Percentiles rank a stretch among this genome's conserved stretches.
Conservation (phyloP, 2,329 filamentous ascomycete genomes). For the Cryphonectria radicalis region DNA sequence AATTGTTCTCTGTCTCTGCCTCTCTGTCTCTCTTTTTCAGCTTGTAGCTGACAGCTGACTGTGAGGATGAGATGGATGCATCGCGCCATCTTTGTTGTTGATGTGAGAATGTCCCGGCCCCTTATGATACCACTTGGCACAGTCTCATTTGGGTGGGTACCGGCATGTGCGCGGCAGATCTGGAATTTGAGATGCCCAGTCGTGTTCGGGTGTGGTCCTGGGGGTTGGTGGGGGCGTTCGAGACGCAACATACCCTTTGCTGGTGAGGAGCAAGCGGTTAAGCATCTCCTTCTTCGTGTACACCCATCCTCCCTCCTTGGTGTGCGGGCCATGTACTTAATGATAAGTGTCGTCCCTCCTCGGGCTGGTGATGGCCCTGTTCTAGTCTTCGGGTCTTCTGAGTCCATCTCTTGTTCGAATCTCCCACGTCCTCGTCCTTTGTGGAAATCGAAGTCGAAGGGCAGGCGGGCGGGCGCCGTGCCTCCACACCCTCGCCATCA, state of each 20-base stretch:
- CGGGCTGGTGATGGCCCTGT: neutral
- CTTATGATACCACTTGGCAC: neutral
- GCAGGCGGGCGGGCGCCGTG: neutral
- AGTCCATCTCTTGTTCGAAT: neutral
- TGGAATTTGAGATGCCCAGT: neutral
- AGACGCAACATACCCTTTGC: neutral
- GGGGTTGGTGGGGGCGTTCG: neutral
- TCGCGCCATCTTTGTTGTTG: neutral
- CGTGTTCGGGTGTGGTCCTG: neutral
- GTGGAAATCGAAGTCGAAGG: neutral
- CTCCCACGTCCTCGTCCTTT: neutral
- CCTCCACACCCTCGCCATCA: neutral
- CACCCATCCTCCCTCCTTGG: neutral
- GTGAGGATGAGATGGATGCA: neutral
- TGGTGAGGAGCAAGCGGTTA: neutral
- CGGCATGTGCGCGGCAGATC: neutral
- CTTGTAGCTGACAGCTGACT: neutral
- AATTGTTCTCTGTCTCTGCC: too few species aligned
- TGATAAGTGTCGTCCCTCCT: neutral
- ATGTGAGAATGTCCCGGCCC: neutral
- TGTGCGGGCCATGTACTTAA: too few species aligned
- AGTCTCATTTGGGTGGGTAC: neutral
- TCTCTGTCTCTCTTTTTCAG: neutral
- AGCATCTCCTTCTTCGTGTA: neutral
- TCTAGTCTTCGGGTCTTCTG: neutral